Conservation (phyloP, 257 asterid species). For the Anisodus tanguticus region DNA sequence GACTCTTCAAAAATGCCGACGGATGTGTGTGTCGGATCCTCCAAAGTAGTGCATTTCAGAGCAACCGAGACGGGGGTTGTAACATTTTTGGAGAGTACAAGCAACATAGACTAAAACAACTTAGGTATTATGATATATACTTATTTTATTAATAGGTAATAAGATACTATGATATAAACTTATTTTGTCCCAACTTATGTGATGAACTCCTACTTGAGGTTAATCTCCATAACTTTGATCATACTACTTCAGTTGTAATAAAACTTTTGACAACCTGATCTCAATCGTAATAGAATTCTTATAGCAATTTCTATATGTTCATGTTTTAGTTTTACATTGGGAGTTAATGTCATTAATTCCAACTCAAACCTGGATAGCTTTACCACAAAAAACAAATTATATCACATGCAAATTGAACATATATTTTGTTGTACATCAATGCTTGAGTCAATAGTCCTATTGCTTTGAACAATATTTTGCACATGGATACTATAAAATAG, state of each 20-base stretch:
- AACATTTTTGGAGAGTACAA: background rate
- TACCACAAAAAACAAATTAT: background rate
- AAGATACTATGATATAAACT: background rate
- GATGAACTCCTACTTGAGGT: background rate
- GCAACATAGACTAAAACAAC: background rate
- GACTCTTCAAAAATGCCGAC: background rate
- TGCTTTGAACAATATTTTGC: background rate
- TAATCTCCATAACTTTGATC: background rate
- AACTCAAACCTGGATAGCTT: background rate
- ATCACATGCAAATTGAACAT: slow-evolving; percentile 13
- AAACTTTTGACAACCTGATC: background rate
- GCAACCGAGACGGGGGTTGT: background rate
- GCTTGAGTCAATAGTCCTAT: background rate
- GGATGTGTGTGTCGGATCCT: background rate
- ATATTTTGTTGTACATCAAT: slow-evolving; percentile 7
- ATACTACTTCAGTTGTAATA: background rate
- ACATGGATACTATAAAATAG: background rate
- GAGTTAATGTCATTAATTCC: slow-evolving; percentile 12
- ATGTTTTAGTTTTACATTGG: slow-evolving; percentile 3
- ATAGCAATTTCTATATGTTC: background rate
- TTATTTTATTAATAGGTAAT: background rate
- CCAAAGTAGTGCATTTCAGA: background rate
- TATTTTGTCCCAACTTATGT: background rate
- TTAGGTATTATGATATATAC: background rate
- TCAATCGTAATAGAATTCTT: background rate